phyloP scores from a whole-genome alignment of 306 rosid genomes.

The Notholithocarpus densiflorus region DNA sequence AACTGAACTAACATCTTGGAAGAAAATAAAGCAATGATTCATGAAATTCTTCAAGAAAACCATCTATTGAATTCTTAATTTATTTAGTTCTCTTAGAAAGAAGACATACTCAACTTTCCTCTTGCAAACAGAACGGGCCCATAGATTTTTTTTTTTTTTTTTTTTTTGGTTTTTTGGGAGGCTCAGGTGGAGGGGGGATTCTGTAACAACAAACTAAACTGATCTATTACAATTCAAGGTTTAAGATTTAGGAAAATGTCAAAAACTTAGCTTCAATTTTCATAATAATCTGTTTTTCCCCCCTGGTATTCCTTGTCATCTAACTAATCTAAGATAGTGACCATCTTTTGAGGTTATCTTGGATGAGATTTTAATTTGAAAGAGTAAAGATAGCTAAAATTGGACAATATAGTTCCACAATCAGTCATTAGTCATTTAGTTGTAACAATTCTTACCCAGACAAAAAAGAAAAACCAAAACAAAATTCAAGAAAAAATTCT shows the following conservation, averaged over 20 bases:
- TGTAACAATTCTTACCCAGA: not conserved
- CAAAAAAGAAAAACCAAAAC: not conserved
- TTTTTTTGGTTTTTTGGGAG: not conserved
- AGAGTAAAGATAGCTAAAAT: not conserved
- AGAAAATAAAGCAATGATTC: conserved; percentile 20
- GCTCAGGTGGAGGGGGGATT: too few species aligned
- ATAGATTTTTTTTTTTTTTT: not conserved
- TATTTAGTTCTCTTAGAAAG: not conserved
- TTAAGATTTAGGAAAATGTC: too few species aligned
- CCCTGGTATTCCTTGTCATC: too few species aligned
- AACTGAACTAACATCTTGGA: conserved; percentile 76
- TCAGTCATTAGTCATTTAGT: not conserved
- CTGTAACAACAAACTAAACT: not conserved
- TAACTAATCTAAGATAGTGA: too few species aligned
- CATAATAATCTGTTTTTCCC: too few species aligned
- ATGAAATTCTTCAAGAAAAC: not conserved
- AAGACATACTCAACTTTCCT: not conserved
- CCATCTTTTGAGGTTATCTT: too few species aligned
- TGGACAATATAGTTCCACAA: not conserved
- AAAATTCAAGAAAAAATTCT: not conserved
- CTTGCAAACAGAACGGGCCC: not conserved
- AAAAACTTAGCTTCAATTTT: too few species aligned
- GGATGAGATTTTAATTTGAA: too few species aligned
- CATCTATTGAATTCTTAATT: not conserved
- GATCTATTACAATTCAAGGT: not conserved